Base-by-base conservation (phyloP, 805 yeast genomes). In the Wickerhamomyces xylosicus region DNA sequence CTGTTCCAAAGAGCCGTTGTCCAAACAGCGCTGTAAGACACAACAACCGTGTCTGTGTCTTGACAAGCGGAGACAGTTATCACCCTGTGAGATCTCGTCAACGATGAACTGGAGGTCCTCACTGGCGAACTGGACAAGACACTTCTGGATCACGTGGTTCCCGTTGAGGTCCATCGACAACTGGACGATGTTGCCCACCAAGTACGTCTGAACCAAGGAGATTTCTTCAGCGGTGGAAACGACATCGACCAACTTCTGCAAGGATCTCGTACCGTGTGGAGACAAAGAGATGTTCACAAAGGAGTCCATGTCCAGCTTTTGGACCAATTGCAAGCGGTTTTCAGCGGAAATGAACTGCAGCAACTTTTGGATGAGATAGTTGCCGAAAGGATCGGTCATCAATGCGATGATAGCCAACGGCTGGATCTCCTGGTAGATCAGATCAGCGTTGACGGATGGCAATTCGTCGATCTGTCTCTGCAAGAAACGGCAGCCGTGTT, bases 31-130 rank as follows among this genome's bases (percentile, higher is more conserved):
- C 63, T 90, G 98, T 41, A 90, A 67, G 19, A 90, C 97, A 61
- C 97, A 90, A 64, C 98, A 92, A 6, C 97, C 98, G 56, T 92
- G 97, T 54, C 96, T 75, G 55, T 92, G 97, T 35, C 94, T 86
- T 5, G 96, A 95, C 41, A 92, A 85, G 41, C 77, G 81, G 31
- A 78, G 69, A 46, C 92, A 81, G 47, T 86, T 71, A 13, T 61
- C 61, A 42, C n/a, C n/a, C n/a, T n/a, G n/a, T n/a, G 79, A 69
- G 4, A 92, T 92, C 15, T 95, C 82, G 54, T 87, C 92, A 57
- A 85, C 87, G 43, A 92, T 85, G 56, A 92, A 90, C 57, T 89
- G 92, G 11, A 22, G 13, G 28, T 22, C 13, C 13, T 62, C 57
- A 15, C 11, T 6, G 4, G 11, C 14, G 50, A 92, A 71, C 48